Conservation (phyloP, 202 grass and related monocot genomes). For the Miscanthus sacchariflorus region DNA sequence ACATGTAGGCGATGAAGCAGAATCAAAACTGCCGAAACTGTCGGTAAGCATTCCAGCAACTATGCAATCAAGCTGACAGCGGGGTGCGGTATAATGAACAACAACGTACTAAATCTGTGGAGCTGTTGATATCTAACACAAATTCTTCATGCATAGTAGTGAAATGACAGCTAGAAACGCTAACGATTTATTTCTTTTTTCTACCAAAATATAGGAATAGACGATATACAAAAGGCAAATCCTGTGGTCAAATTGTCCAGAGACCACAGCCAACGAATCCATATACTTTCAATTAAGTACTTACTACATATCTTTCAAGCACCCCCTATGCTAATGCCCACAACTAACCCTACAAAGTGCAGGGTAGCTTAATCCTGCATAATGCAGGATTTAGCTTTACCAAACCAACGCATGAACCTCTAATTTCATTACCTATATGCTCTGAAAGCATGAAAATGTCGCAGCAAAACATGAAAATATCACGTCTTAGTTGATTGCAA, state of each 20-base stretch:
- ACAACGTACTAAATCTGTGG: neutral
- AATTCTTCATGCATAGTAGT: neutral
- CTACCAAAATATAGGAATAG: slow-evolving; percentile 44
- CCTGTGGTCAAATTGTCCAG: slow-evolving; percentile 23
- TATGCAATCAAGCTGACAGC: neutral
- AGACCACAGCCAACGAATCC: slow-evolving; percentile 38
- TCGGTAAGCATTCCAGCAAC: neutral
- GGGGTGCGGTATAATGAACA: neutral
- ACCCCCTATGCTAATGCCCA: slow-evolving; percentile 41
- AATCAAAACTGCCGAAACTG: neutral
- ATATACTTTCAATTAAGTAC: slow-evolving; percentile 53
- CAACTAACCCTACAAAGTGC: slow-evolving; percentile 26
- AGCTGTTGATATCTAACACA: neutral
- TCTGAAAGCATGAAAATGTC: slow-evolving; percentile 4
- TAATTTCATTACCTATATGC: slow-evolving; percentile 39
- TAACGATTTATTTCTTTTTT: slow-evolving; percentile 32
- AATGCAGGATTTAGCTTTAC: slow-evolving; percentile 15
- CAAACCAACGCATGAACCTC: neutral
- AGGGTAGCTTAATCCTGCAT: slow-evolving; percentile 25
- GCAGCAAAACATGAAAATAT: slow-evolving; percentile 27
- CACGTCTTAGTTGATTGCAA: slow-evolving; percentile 58
- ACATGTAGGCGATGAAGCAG: neutral
- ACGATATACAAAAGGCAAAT: slow-evolving; percentile 40
- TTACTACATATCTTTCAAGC: slow-evolving; percentile 15
- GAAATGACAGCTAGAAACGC: slow-evolving; percentile 6